Base-by-base conservation (phyloP, 2,329 filamentous ascomycete genomes). In the Fusarium sulawesiense region DNA sequence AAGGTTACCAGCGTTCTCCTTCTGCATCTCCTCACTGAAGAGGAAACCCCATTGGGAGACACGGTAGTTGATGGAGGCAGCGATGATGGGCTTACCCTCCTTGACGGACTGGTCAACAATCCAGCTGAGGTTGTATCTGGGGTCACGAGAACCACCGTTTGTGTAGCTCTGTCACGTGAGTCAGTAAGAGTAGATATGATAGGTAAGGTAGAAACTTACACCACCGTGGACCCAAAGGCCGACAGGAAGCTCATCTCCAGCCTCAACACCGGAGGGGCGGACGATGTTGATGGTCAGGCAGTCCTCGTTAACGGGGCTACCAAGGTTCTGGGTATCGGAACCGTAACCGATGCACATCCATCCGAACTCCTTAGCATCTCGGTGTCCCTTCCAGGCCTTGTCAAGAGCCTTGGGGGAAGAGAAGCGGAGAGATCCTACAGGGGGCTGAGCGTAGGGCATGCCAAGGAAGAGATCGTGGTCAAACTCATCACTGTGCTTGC, bases 101-200 rank as follows among this genome's bases (percentile, higher is more conserved):
- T 79, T 73, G 7, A 83, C 80, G 0, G 83, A 82, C 48, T 85
- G 83, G 13, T 82, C 76, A 14, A 91, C 86, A 53, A 91, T 85
- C 66, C 84, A 87, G 40, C 84, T 86, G 60, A 90, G 80, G 74
- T 91, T 91, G 75, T 91, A 91, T 30, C 87, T 82, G 3, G 71
- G 72, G 30, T 75, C 72, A 27, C 64, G 64, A 4, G 69, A 68
- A 41, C 73, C 74, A 18, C 74, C 73, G 23, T 73, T 73, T n/a
- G 59, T 49, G 21, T 73, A 75, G 49, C 73, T 75, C 73, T 75
- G 27, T 49, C 11, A 25, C 42, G 25, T 6, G 10, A 12, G 21
- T 75, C 29, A 73, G 68, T 41, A 49, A 58, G 16, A 12, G 11
- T 13, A 18, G 6, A 34, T 8, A 18, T 1, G 10, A 13, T 5